These are phyloP conservation scores for Neurospora sp. DNA, from an alignment of 495 filamentous ascomycete species.

Conservation along the genomic window DNA sequence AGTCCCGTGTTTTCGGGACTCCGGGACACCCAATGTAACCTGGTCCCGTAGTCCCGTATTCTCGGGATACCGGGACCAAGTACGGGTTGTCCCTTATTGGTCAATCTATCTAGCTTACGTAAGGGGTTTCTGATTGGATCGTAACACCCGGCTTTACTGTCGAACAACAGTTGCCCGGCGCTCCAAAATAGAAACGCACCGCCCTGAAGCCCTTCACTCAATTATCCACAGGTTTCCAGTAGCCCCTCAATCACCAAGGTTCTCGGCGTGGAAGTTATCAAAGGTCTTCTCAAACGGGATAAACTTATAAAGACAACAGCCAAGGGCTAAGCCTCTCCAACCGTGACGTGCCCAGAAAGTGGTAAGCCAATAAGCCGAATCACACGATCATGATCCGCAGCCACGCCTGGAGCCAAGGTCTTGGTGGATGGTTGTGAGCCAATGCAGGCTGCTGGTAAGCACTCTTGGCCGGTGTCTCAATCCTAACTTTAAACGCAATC, in stretches of 20 bases:
- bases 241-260: background rate
- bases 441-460: background rate
- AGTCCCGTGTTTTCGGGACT: too few species aligned
- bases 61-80: too few species aligned
- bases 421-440: background rate
- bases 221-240: background rate
- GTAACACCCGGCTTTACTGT: too few species aligned
- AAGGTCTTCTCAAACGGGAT: background rate
- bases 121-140: too few species aligned
- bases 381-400: background rate
- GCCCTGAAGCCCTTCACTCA: background rate
- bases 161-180: background rate
- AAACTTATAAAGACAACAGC: background rate
- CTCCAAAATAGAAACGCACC: background rate
- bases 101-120: too few species aligned
- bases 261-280: background rate
- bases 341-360: background rate
- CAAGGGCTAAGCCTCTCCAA: background rate
- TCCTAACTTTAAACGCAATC: too few species aligned
- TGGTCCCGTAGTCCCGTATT: too few species aligned
- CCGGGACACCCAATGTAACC: too few species aligned
- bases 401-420: background rate
- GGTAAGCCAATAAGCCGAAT: background rate
- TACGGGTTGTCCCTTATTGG: too few species aligned
- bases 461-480: background rate